Base-by-base conservation (phyloP, 768 basidiomycete genomes). In the Collybia mongolica region DNA sequence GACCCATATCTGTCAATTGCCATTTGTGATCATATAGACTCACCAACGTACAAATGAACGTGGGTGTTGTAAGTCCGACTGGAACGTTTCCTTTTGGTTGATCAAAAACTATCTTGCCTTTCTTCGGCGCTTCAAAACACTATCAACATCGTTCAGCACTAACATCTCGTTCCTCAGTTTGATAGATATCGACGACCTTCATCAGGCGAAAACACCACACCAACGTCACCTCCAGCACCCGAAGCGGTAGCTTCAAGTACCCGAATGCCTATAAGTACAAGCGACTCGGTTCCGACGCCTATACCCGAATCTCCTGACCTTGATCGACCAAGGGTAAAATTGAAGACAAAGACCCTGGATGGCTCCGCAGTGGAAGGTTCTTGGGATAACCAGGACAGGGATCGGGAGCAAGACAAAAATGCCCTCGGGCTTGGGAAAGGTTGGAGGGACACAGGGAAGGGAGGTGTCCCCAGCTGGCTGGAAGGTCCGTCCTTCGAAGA, bases 101-200 rank as follows among this genome's bases (percentile, higher is more conserved):
- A 32, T 32, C 9, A 14, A 32, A 9, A 32, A 14, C 32, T 32
- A 9, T 9, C 5, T 9, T 9, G 11, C 5, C 40, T 22, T 46
- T 44, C 36, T 26, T 26, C 24, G 3, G 24, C 24, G 24, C 23
- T 15, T 37, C 9, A 7, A 17, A 12, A 7, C 22, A 12, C 28
- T 26, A 14, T 49, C 36, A 39, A 23, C 18, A 40, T 8, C 26
- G 26, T 38, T 37, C 41, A 14, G 39, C 40, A 24, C 15, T 12
- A 28, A 7, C 40, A 23, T 43, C 32, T 26, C 22, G 24, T 46
- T 36, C 22, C 49, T 19, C 49, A 82, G 81, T 59, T 82, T 39
- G 80, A 79, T 54, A 70, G 68, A 45, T 82, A 81, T 54, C 72
- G 78, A 40, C 70, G 74, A 15, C 67, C 71, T 1, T 72, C 78